Evolutionary conservation across 2,329 filamentous ascomycete species (phyloP), one percentile per base, ranked within the genome.

Genomic region (Colletotrichum sp.): DNA sequence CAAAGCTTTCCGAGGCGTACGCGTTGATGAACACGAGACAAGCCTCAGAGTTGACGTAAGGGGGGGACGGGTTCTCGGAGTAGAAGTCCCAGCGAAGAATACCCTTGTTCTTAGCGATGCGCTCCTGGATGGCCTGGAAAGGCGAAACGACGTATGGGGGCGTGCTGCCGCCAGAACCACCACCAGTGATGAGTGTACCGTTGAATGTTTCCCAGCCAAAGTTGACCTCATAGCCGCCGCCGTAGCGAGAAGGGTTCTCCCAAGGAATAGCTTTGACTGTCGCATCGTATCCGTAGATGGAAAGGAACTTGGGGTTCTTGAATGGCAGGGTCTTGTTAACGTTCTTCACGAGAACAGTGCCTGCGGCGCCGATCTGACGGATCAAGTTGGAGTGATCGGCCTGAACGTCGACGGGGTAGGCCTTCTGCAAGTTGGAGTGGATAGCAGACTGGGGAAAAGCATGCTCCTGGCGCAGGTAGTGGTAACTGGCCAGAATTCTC

Each of bases 311-410:
- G 7, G 67, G 83, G 7, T 86, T 92, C 71, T 80, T 82, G 43
- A 96, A 87, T 0, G 95, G 95, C 8, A 96, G 85, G 1, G 89
- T 86, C 9, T 87, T 87, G 61, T 89, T 87, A 4, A 85, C 85
- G 82, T 97, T 97, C 87, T 97, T 97, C 69, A 97, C 87, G 1
- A 97, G 87, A 30, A 96, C 94, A 66, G 94, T 94, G 6, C 91
- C 90, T 1, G 90, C 90, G 2, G 89, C 89, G 65, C 90, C 74
- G 14, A 75, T 71, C 14, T 71, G 52, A 3, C 71, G 67, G 34
- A 75, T 75, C 43, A 75, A 36, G n/a, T 21, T 12, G 13, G 71
- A 62, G 18, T 76, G 70, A 5, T 30, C 56, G 14, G 69, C 72
- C 56, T 70, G 72, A 13, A 67, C 52, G 21, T 90, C 80, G 34